These are phyloP conservation scores for Crepidotus variabilis DNA, from an alignment of 768 basidiomycete genomes.

Conservation along the genomic window DNA sequence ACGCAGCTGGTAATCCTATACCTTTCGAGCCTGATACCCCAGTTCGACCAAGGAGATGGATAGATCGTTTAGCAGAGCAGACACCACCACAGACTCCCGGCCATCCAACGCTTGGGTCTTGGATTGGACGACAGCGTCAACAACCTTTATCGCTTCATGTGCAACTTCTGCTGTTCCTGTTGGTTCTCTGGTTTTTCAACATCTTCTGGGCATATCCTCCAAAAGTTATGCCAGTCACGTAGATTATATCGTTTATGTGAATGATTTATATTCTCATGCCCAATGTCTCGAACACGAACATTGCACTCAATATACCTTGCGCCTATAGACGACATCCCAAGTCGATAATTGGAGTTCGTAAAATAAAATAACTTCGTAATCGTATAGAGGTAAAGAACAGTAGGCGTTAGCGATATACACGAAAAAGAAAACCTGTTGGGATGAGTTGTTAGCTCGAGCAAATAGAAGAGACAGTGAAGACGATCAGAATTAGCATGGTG, in stretches of 20 bases:
- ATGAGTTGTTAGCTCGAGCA: conserved; percentile 20
- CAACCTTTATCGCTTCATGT: conserved; percentile 14
- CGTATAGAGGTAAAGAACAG: no score
- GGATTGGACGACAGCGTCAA: conserved; percentile 19
- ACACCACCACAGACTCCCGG: conserved; percentile 16
- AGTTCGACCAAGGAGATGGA: conserved; percentile 39
- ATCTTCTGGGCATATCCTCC: conserved; percentile 45
- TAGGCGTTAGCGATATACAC: no score
- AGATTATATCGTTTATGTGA: not conserved
- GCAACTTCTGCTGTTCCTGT: conserved; percentile 8
- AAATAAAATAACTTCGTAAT: no score
- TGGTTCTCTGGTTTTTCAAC: conserved; percentile 63
- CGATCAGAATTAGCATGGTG: conserved; percentile 89
- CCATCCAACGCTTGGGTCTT: conserved; percentile 24
- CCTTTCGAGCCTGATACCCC: conserved; percentile 37
- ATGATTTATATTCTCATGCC: not conserved
- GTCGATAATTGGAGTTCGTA: no score
- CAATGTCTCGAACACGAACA: no score
- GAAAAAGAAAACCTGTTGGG: conserved; percentile 5
- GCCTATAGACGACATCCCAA: not conserved
- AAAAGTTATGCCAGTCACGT: not conserved
- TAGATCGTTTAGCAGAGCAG: conserved; percentile 45
- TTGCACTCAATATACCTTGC: not conserved
- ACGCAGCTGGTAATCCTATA: conserved; percentile 16
- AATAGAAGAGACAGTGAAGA: conserved; percentile 1